These are phyloP conservation scores for Alloteropsis semialata DNA, from an alignment of 176 grass and related monocot genomes.

Conservation along the genomic window DNA sequence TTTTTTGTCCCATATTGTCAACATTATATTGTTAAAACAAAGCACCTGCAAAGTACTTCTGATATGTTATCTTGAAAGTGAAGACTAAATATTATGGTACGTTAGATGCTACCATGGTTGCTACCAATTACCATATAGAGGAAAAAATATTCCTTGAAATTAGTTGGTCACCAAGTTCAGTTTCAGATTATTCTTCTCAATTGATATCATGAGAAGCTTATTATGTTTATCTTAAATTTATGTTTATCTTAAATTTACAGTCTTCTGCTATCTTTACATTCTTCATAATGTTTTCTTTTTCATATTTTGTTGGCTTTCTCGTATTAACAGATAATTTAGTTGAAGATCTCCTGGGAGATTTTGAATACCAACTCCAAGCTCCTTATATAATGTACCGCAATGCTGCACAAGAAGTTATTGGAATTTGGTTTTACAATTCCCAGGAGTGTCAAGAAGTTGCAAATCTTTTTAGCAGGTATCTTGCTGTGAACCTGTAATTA, in stretches of 20 bases:
- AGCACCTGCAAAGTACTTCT: background rate
- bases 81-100: background rate
- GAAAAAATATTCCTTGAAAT: background rate
- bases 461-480: conserved; percentile 58
- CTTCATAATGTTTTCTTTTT: background rate
- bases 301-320: background rate
- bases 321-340: conserved; percentile 62
- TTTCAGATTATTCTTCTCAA: background rate
- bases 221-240: background rate
- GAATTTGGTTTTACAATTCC: conserved; percentile 67
- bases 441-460: conserved; percentile 59
- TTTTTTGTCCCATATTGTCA: background rate
- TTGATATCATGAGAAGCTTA: background rate
- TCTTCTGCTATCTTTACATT: background rate
- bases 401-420: conserved; percentile 63
- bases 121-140: background rate
- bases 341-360: conserved; percentile 63
- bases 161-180: background rate
- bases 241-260: background rate
- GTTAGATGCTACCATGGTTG: background rate
- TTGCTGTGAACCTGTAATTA: background rate
- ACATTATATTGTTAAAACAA: background rate
- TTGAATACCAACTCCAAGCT: conserved; percentile 61
- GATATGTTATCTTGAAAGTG: background rate
- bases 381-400: conserved; percentile 69